phyloP scores from a whole-genome alignment of 805 yeast species.

The Metschnikowia vanudenii region DNA sequence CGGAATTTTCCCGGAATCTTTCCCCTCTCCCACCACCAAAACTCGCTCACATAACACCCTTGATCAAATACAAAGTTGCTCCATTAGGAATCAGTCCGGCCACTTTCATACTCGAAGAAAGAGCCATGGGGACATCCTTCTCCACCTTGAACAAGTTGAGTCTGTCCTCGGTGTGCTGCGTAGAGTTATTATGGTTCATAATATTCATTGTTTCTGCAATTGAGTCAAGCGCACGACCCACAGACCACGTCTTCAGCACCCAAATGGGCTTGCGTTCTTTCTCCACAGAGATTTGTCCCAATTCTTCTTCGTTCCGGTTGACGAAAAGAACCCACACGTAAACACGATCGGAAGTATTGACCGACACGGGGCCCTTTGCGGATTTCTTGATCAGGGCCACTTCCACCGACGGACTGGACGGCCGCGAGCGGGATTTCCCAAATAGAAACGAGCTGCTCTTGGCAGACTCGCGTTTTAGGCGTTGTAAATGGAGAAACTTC shows the following conservation, averaged over 20 bases:
- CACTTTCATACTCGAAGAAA: conserved; percentile 38
- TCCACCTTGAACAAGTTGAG: conserved; percentile 46
- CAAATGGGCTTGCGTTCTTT: conserved; percentile 37
- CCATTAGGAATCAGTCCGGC: conserved; percentile 44
- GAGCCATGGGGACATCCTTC: conserved; percentile 29
- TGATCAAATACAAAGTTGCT: conserved; percentile 51
- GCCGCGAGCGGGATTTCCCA: conserved; percentile 5
- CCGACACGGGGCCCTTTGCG: conserved; percentile 53
- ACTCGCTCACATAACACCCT: conserved; percentile 38
- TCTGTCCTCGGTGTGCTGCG: conserved; percentile 39
- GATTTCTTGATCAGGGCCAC: conserved; percentile 40
- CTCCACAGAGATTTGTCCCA: conserved; percentile 26
- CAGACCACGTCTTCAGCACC: conserved; percentile 56
- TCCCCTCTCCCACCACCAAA: too few species aligned
- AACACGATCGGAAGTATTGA: conserved; percentile 44
- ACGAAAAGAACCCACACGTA: conserved; percentile 49
- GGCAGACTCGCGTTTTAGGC: conserved; percentile 18
- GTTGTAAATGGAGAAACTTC: conserved; percentile 18
- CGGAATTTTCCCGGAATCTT: too few species aligned
- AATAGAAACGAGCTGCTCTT: conserved; percentile 6
- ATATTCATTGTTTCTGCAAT: conserved; percentile 48
- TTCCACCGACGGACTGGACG: conserved; percentile 25
- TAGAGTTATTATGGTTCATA: conserved; percentile 48
- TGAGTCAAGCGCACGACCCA: conserved; percentile 57
- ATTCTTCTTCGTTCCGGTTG: conserved; percentile 29